phyloP scores from a whole-genome alignment of 805 yeast genomes.

The Lachancea cidri region DNA sequence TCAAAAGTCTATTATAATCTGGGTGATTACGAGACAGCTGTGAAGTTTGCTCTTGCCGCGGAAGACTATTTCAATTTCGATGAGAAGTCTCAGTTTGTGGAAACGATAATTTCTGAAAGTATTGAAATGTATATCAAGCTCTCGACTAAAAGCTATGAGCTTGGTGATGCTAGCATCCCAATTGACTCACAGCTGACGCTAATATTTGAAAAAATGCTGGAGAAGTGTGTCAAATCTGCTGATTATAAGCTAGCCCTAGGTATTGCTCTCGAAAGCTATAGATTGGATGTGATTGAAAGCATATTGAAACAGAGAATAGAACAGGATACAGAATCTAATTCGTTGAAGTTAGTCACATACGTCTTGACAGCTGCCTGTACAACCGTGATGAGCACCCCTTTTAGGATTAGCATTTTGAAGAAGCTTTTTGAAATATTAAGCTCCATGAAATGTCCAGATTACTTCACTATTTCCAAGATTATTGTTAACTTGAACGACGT shows the following conservation, averaged over 20 bases:
- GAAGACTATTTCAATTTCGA: conserved; percentile 69
- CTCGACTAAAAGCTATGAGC: conserved; percentile 48
- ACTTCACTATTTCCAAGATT: conserved; percentile 76
- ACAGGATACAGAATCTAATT: conserved; percentile 45
- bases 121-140: conserved; percentile 72
- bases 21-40: conserved; percentile 90
- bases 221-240: conserved; percentile 64
- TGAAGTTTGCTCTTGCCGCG: conserved; percentile 81
- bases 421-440: conserved; percentile 58
- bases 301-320: conserved; percentile 43
- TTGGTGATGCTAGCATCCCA: conserved; percentile 26
- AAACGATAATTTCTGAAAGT: conserved; percentile 91
- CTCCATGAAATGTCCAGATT: conserved; percentile 62
- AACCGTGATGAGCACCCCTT: conserved; percentile 57
- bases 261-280: conserved; percentile 79
- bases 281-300: conserved; percentile 71
- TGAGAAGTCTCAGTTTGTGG: conserved; percentile 78
- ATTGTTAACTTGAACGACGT: conserved; percentile 83
- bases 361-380: conserved; percentile 69
- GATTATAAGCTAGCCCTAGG: conserved; percentile 84
- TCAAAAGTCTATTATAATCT: conserved; percentile 88
- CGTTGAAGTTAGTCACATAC: conserved; percentile 58
- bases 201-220: conserved; percentile 83
- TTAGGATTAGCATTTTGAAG: conserved; percentile 61
- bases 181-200: conserved; percentile 59